Base-by-base conservation (phyloP, 1,284 basidiomycete genomes). In the Ceratobasidium sp. region DNA sequence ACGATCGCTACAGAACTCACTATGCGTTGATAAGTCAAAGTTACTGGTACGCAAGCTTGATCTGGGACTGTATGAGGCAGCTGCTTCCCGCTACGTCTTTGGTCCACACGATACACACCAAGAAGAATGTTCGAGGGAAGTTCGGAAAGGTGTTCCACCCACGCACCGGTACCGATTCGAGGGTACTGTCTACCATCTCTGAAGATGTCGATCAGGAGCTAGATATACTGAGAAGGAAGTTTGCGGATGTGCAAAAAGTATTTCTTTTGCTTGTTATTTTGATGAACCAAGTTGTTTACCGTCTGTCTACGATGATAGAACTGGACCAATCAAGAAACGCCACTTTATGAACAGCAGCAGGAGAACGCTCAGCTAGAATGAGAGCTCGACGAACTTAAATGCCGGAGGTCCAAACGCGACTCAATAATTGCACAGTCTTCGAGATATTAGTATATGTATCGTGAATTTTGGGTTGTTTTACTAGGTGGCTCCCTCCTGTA, bases 31-130 rank as follows among this genome's bases (percentile, higher is more conserved):
- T 18, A 5, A 46, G 39, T 12, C 70, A 61, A 40, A 44, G 70
- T 44, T 61, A 72, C 42, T 72, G 70, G 70, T 72, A 44, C 26
- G 70, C 70, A 20, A 60, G 55, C 42, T 60, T 60, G 70, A 18
- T 72, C 15, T 72, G 70, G 70, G 70, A 72, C 18, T 39, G 33
- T 40, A 61, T 49, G 55, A 33, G 60, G 23, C 39, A 26, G 4
- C n/a, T 72, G 12, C 18, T 23, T 26, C 46, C 51, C 56, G n/a
- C 46, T 18, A 49, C 23, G 18, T n/a, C 49, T 26, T n/a, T 51
- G 15, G n/a, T 6, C 13, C 53, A 56, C 53, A 56, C 53, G 9
- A 10, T 23, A 23, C 20, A 56, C 53, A 23, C 53, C 5, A 23
- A 56, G 23, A 23, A 56, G 53, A 26, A 26, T 23, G 3, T 56